phyloP scores from a whole-genome alignment of 768 basidiomycete genomes.

The Phlegmacium glaucopus region DNA sequence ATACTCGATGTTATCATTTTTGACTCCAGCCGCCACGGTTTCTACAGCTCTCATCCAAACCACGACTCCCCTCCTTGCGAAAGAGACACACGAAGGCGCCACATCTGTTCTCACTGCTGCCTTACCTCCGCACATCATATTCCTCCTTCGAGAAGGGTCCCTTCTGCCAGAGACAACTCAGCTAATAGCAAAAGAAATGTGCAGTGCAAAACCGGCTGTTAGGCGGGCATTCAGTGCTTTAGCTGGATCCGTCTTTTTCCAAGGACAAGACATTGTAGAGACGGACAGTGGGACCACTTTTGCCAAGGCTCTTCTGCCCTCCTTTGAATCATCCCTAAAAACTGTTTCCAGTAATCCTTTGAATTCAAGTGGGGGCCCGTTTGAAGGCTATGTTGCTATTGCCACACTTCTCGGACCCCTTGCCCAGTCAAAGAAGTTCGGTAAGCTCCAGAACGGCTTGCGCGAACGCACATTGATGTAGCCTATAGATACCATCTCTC shows the following conservation, averaged over 20 bases:
- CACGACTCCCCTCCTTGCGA: conserved; percentile 43
- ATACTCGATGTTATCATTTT: conserved; percentile 67
- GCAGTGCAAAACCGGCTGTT: conserved; percentile 53
- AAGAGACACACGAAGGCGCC: conserved; percentile 77
- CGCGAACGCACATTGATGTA: conserved; percentile 4
- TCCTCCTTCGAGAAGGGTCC: conserved; percentile 42
- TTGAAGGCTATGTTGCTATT: conserved; percentile 81
- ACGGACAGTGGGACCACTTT: conserved; percentile 47
- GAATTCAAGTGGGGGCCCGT: conserved; percentile 56
- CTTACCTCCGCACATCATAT: conserved; percentile 56
- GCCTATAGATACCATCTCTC: conserved; percentile 39
- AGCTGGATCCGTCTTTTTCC: conserved; percentile 57
- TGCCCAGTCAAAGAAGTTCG: conserved; percentile 44
- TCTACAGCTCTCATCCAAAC: conserved; percentile 45
- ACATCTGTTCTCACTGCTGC: conserved; percentile 49
- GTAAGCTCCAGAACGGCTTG: conserved; percentile 32
- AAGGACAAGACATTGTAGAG: conserved; percentile 35
- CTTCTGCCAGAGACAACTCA: conserved; percentile 42
- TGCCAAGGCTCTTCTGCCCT: conserved; percentile 49
- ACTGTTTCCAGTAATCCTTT: conserved; percentile 58
- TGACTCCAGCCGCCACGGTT: conserved; percentile 42
- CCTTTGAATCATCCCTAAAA: conserved; percentile 72
- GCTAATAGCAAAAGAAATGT: conserved; percentile 70
- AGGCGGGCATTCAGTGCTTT: conserved; percentile 62
- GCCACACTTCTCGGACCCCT: conserved; percentile 67